A percentile compares a stretch with the other conserved stretches of the same genome.
phyloP scores from a whole-genome alignment of 1,284 basidiomycete species.

The Ganoderma meredithae region DNA sequence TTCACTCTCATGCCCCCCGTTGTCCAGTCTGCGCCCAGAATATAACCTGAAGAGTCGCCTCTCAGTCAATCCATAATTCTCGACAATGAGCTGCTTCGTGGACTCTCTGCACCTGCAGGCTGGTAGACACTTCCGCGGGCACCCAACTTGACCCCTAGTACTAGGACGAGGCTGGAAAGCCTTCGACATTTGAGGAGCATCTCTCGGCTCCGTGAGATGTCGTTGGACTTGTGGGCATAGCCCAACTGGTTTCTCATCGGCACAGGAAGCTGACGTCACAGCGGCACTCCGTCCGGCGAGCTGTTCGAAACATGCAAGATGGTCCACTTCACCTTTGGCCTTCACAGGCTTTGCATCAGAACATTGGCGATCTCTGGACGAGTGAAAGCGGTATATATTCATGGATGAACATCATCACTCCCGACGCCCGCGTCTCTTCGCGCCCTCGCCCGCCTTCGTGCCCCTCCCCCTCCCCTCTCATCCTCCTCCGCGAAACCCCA shows the following conservation, averaged over 20 bases:
- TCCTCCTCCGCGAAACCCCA: not conserved
- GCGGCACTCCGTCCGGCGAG: not conserved
- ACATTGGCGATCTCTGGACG: not conserved
- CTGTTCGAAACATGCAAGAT: not conserved
- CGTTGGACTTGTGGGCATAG: too few species aligned
- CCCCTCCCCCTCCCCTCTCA: not conserved
- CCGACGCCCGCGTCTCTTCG: not conserved
- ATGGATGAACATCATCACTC: not conserved
- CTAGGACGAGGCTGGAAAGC: too few species aligned
- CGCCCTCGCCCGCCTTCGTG: not conserved
- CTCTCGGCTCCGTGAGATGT: too few species aligned
- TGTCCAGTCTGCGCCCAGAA: too few species aligned
- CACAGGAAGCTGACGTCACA: not conserved
- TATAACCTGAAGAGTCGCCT: too few species aligned
- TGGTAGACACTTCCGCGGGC: too few species aligned
- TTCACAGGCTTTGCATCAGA: not conserved
- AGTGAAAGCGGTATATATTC: slow-evolving; percentile 6
- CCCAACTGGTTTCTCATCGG: not conserved
- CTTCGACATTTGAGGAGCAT: too few species aligned
- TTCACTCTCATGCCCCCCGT: too few species aligned
- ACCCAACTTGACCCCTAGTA: too few species aligned
- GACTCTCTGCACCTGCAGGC: too few species aligned
- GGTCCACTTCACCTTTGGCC: not conserved
- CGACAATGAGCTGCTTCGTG: too few species aligned
- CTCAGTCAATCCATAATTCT: too few species aligned